phyloP scores from a whole-genome alignment of 2,329 filamentous ascomycete genomes.

The Emergomyces orientalis region DNA sequence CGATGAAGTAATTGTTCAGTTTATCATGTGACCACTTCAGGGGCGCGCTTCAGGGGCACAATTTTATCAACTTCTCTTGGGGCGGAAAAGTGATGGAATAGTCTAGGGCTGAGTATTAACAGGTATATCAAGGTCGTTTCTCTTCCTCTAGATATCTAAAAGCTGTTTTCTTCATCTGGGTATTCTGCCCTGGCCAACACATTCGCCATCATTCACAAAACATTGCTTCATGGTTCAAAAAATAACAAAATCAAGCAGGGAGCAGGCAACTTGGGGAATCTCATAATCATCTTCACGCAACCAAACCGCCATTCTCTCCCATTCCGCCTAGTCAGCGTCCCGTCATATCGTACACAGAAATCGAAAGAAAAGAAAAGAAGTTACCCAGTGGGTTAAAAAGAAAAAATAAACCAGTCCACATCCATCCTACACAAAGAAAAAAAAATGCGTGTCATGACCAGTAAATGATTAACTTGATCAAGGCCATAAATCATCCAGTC shows the following conservation, averaged over 20 bases:
- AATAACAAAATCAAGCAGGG: background rate
- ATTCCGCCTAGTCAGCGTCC: background rate
- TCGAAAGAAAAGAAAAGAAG: background rate
- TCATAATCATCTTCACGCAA: background rate
- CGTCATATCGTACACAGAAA: background rate
- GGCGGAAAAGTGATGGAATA: background rate
- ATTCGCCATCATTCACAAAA: background rate
- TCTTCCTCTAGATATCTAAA: background rate
- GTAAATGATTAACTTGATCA: background rate
- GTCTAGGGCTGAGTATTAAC: background rate
- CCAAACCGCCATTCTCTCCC: background rate
- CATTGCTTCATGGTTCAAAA: background rate
- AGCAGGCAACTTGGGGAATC: background rate
- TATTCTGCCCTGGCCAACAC: background rate
- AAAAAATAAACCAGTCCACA: background rate
- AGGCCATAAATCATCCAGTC: conserved; percentile 15
- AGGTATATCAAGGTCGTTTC: background rate
- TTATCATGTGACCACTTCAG: background rate
- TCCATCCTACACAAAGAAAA: background rate
- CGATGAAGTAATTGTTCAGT: background rate
- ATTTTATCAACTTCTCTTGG: background rate
- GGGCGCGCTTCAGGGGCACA: background rate
- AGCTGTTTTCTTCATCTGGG: background rate
- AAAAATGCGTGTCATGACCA: background rate
- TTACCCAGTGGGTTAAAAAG: background rate